phyloP scores from a whole-genome alignment of 2,329 filamentous ascomycete species.

The Claviceps fusiformis region DNA sequence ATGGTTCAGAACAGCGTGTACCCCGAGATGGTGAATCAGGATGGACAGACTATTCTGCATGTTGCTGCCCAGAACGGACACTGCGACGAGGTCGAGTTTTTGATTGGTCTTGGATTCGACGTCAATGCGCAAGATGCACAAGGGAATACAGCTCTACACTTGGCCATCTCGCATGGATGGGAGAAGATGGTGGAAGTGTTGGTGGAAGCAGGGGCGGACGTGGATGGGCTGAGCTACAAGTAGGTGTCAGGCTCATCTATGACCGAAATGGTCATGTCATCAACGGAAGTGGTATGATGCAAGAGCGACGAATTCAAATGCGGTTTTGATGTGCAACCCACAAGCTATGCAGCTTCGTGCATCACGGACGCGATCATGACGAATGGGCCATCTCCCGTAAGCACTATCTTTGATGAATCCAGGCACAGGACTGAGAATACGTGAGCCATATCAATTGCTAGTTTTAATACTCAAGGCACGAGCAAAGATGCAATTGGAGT shows the following conservation, averaged over 20 bases:
- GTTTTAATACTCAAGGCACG: too few species aligned
- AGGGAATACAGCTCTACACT: neutral
- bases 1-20: neutral
- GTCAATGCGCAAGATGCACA: neutral
- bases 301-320: neutral
- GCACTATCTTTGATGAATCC: too few species aligned
- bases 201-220: neutral
- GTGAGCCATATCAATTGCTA: too few species aligned
- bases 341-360: too few species aligned
- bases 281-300: neutral
- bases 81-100: neutral
- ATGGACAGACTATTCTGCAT: neutral
- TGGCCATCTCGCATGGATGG: neutral
- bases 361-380: too few species aligned
- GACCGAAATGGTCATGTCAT: neutral
- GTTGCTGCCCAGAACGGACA: neutral
- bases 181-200: neutral
- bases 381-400: too few species aligned
- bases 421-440: too few species aligned
- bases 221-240: neutral
- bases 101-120: neutral
- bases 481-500: too few species aligned
- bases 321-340: too few species aligned
- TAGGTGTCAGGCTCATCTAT: neutral
- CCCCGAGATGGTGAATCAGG: neutral